Conservation (phyloP, 306 rosid species). For the Arachis stenosperma region DNA sequence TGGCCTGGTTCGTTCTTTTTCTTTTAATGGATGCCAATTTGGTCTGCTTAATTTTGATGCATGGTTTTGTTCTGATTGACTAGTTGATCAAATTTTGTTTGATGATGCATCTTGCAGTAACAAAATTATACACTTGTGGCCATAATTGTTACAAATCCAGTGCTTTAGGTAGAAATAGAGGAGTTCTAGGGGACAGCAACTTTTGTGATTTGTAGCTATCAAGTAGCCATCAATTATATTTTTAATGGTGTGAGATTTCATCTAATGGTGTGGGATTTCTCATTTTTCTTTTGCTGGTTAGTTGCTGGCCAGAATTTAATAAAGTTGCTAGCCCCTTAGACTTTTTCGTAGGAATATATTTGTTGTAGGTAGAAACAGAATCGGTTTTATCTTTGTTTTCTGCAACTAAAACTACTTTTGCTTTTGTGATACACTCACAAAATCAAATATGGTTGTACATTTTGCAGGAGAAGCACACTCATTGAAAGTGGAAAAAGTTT, state of each 20-base stretch:
- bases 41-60: background rate
- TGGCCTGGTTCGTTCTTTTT: conserved; percentile 82
- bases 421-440: conserved; percentile 23
- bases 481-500: conserved; percentile 84
- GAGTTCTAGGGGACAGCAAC: too few species aligned
- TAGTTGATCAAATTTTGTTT: conserved; percentile 2
- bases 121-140: conserved; percentile 2
- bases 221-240: too few species aligned
- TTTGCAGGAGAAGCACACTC: conserved; percentile 97
- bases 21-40: too few species aligned
- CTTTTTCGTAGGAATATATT: background rate
- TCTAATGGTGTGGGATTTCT: too few species aligned
- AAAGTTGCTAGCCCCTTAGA: too few species aligned
- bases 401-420: background rate
- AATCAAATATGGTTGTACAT: conserved; percentile 30
- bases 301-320: too few species aligned
- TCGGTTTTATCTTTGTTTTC: background rate
- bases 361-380: conserved; percentile 9
- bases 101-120: conserved; percentile 6
- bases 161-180: background rate
- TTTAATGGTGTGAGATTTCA: too few species aligned
- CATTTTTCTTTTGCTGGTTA: too few species aligned
- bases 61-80: background rate
- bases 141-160: conserved; percentile 3
- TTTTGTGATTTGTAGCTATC: too few species aligned